Conservation (phyloP, 371 early-diverging fungal genomes). For the Lichtheimia ornata region DNA sequence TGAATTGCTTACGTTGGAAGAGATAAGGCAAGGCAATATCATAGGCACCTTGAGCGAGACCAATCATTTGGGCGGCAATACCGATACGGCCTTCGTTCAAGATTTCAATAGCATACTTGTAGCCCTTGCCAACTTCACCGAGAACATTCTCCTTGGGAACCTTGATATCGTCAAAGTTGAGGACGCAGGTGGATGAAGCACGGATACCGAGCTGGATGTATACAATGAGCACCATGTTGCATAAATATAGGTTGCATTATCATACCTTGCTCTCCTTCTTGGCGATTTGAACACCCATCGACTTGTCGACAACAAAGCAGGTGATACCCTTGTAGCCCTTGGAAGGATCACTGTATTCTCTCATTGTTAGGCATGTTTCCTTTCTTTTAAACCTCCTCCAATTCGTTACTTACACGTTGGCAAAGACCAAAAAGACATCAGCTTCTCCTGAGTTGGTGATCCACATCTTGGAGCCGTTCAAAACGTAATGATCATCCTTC, state of each 20-base stretch:
- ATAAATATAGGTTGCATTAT: neutral
- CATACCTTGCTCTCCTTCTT: constrained; percentile 95
- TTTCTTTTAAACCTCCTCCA: constrained; percentile 48
- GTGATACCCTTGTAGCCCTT: constrained; percentile 98
- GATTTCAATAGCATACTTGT: constrained; percentile 98
- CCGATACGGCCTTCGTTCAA: constrained; percentile 98
- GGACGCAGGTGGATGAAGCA: constrained; percentile 92
- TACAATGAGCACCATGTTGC: too few relatives aligned
- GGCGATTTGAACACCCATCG: constrained; percentile 91
- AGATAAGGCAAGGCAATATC: constrained; percentile 91
- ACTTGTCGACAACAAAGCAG: constrained; percentile 95
- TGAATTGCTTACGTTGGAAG: constrained; percentile 96
- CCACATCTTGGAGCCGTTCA: constrained; percentile 95
- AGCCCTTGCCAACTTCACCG: constrained; percentile 95
- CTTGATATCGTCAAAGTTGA: constrained; percentile 92
- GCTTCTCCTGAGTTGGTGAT: constrained; percentile 91
- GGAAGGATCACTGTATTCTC: constrained; percentile 71
- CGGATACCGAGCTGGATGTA: constrained; percentile 86
- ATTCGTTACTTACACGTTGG: constrained; percentile 69
- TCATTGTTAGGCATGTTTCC: constrained; percentile 18
- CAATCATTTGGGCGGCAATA: constrained; percentile 98
- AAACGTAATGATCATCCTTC: constrained; percentile 87
- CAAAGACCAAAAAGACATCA: constrained; percentile 96
- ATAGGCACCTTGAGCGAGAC: constrained; percentile 94
- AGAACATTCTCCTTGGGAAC: constrained; percentile 89